These are phyloP conservation scores for Geotrichum bryndzae DNA, from an alignment of 1,139 yeast species.

Conservation along the genomic window DNA sequence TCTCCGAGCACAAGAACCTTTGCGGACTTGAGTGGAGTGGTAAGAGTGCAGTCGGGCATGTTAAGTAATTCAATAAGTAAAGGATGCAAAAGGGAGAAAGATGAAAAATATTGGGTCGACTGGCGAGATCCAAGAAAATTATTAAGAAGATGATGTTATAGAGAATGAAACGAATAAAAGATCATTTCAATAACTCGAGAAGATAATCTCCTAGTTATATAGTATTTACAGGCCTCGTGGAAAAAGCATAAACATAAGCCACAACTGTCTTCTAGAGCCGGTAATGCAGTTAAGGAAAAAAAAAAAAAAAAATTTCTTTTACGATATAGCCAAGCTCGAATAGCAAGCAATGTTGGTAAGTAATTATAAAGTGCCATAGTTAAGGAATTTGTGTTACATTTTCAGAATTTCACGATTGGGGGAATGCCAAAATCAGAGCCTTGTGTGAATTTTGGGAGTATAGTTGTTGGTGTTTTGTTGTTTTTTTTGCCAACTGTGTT, in stretches of 20 bases:
- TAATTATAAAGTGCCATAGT: too few species aligned
- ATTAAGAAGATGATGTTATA: background rate
- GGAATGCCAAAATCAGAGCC: too few species aligned
- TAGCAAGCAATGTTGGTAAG: too few species aligned
- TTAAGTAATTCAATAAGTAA: background rate
- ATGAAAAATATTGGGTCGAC: background rate
- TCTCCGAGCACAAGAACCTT: slow-evolving; percentile 20
- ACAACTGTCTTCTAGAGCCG: background rate
- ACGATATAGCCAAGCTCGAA: background rate
- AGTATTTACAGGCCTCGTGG: background rate
- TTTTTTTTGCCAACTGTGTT: too few species aligned
- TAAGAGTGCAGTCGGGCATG: slow-evolving; percentile 10
- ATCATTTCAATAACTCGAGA: background rate
- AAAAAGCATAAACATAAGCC: background rate
- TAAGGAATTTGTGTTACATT: too few species aligned
- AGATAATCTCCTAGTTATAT: background rate
- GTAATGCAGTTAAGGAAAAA: background rate
- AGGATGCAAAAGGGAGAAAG: background rate
- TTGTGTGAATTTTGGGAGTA: too few species aligned
- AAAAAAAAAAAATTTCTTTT: too few species aligned
- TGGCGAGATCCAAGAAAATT: background rate
- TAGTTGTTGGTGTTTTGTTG: too few species aligned
- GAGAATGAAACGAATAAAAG: background rate
- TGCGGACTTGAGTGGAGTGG: slow-evolving; percentile 5
- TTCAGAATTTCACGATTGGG: too few species aligned